Conservation (phyloP, 176 grass and related monocot species). For the Dactylis glomerata region DNA sequence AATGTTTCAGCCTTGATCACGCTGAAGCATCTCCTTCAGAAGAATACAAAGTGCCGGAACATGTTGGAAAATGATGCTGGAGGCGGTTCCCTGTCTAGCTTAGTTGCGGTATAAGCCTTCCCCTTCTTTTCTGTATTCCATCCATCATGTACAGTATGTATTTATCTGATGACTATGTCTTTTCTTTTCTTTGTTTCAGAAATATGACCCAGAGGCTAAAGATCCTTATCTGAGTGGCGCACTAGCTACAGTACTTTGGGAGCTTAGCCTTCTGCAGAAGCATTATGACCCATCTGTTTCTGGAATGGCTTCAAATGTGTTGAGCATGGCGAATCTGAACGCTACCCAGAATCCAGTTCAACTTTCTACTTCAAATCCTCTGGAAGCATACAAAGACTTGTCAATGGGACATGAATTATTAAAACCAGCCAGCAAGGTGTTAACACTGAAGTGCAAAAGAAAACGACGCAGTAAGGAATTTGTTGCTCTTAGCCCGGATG, state of each 20-base stretch:
- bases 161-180: slow-evolving; percentile 19
- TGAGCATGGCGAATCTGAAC: slow-evolving; percentile 76
- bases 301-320: slow-evolving; percentile 62
- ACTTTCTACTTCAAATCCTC: slow-evolving; percentile 60
- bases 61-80: slow-evolving; percentile 96
- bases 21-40: slow-evolving; percentile 87
- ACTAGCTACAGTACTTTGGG: slow-evolving; percentile 88
- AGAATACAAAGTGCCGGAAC: slow-evolving; percentile 84
- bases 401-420: slow-evolving; percentile 56
- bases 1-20: slow-evolving; percentile 70
- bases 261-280: slow-evolving; percentile 88
- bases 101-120: slow-evolving; percentile 61
- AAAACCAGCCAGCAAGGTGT: slow-evolving; percentile 46
- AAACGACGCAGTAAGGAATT: slow-evolving; percentile 47
- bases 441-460: slow-evolving; percentile 51
- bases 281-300: slow-evolving; percentile 71
- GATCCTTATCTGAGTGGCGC: slow-evolving; percentile 95
- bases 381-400: slow-evolving; percentile 70
- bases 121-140: slow-evolving; percentile 1
- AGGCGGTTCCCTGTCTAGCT: slow-evolving; percentile 79
- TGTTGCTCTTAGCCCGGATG: slow-evolving; percentile 39
- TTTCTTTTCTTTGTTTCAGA: slow-evolving; percentile 47
- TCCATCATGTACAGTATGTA: background rate
- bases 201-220: slow-evolving; percentile 82
- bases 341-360: slow-evolving; percentile 60